phyloP scores from a whole-genome alignment of 2,329 filamentous ascomycete genomes.

The Colletotrichum gigasporum region DNA sequence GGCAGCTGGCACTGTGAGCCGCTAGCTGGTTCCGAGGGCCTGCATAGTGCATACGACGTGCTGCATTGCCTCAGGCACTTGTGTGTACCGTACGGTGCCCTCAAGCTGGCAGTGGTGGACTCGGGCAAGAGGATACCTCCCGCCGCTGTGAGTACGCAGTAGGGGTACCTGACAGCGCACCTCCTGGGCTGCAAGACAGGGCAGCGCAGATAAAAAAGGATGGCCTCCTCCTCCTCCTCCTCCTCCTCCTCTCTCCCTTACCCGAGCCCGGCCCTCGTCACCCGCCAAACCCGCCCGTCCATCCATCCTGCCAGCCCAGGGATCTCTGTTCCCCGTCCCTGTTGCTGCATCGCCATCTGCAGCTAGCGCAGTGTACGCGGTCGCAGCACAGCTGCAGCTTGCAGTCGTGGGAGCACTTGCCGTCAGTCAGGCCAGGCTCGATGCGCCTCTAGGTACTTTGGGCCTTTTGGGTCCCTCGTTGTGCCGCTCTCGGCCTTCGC shows the following conservation, averaged over 20 bases:
- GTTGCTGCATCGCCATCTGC: slow-evolving; percentile 19
- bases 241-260: background rate
- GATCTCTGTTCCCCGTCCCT: slow-evolving; percentile 20
- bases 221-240: background rate
- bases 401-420: background rate
- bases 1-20: too few relatives aligned
- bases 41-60: background rate
- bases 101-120: background rate
- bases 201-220: background rate
- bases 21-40: too few relatives aligned
- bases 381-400: slow-evolving; percentile 2
- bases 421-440: slow-evolving; percentile 8
- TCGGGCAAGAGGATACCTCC: background rate
- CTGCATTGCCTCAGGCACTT: background rate
- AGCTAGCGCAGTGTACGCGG: background rate
- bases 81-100: background rate
- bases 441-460: slow-evolving; percentile 3
- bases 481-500: slow-evolving; percentile 21
- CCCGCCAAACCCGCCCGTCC: slow-evolving; percentile 25
- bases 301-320: slow-evolving; percentile 1
- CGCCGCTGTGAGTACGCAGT: too few relatives aligned
- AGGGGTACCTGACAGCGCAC: too few relatives aligned
- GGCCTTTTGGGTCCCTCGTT: too few relatives aligned
- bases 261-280: background rate
- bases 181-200: background rate